phyloP scores from a whole-genome alignment of 129 eudicot genomes.

The Deinandra increscens region DNA sequence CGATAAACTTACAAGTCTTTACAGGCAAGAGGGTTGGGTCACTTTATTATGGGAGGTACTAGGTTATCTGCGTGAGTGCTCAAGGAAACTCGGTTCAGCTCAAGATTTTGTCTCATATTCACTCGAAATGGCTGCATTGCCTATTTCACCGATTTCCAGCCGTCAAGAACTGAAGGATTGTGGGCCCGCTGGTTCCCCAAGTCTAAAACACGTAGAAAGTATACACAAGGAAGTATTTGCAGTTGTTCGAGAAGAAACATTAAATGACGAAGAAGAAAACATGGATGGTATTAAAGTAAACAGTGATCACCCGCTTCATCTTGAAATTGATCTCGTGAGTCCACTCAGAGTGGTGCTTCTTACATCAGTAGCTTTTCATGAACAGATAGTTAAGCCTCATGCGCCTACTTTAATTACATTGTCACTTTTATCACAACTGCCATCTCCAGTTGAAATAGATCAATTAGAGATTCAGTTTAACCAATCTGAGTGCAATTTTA shows the following conservation, averaged over 20 bases:
- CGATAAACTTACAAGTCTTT: constrained; percentile 59
- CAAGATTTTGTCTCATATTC: constrained; percentile 79
- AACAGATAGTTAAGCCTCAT: constrained; percentile 80
- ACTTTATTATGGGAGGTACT: constrained; percentile 84
- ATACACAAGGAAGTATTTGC: constrained; percentile 76
- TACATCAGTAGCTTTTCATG: constrained; percentile 95
- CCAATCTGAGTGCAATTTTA: constrained; percentile 88
- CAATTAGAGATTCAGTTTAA: constrained; percentile 90
- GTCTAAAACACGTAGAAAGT: constrained; percentile 52
- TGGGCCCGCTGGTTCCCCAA: constrained; percentile 80
- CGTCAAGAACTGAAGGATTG: constrained; percentile 45
- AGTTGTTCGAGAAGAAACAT: constrained; percentile 57
- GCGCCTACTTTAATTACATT: constrained; percentile 57
- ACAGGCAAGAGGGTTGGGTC: constrained; percentile 90
- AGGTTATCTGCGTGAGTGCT: constrained; percentile 89
- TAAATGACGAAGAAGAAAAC: constrained; percentile 29
- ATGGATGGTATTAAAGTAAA: constrained; percentile 42
- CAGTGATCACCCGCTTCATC: constrained; percentile 64
- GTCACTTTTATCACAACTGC: constrained; percentile 83
- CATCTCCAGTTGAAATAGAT: constrained; percentile 72
- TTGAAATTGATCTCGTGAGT: constrained; percentile 94
- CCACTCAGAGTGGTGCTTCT: constrained; percentile 87
- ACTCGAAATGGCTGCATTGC: constrained; percentile 96
- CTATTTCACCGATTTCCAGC: constrained; percentile 39
- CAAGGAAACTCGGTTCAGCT: constrained; percentile 50